These are phyloP conservation scores for Botrytis hyacinthi DNA, from an alignment of 2,329 filamentous ascomycete genomes.

Conservation along the genomic window DNA sequence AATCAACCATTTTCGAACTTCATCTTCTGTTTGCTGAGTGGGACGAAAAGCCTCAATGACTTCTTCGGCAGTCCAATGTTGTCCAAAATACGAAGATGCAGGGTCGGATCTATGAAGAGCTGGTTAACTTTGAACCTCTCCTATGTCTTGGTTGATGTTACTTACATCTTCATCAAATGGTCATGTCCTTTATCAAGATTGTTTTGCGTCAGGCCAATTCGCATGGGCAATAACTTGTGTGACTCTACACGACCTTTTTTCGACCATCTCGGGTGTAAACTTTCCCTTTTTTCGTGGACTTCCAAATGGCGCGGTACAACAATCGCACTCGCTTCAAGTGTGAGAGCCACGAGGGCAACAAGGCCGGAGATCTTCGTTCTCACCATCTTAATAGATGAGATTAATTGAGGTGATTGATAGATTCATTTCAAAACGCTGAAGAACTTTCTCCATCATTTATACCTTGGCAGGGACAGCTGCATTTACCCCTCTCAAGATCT, in stretches of 20 bases:
- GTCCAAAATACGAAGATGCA: slow-evolving; percentile 38
- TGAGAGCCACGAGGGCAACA: slow-evolving; percentile 11
- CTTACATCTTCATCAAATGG: slow-evolving; percentile 34
- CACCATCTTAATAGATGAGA: background rate
- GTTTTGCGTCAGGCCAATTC: slow-evolving; percentile 31
- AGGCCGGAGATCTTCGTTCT: slow-evolving; percentile 9
- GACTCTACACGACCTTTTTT: slow-evolving; percentile 30
- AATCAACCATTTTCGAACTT: slow-evolving; percentile 40
- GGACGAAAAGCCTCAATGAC: slow-evolving; percentile 40
- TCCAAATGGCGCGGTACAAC: slow-evolving; percentile 27
- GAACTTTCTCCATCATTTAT: slow-evolving; percentile 10
- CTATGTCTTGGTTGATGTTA: background rate
- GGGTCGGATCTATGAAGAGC: slow-evolving; percentile 30
- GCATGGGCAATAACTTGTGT: slow-evolving; percentile 30
- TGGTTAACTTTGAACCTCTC: background rate
- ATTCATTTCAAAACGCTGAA: background rate
- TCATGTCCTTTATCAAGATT: slow-evolving; percentile 32
- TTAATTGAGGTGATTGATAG: background rate
- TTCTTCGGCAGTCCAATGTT: slow-evolving; percentile 39
- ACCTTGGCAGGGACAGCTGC: slow-evolving; percentile 18
- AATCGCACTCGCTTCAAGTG: slow-evolving; percentile 20
- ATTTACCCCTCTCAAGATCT: slow-evolving; percentile 7
- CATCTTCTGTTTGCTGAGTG: slow-evolving; percentile 35
- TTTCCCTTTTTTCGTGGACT: slow-evolving; percentile 31
- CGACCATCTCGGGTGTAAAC: slow-evolving; percentile 29